Evolutionary conservation across 2,329 filamentous ascomycete species (phyloP).

Genomic region (Juglanconis juglandina): DNA sequence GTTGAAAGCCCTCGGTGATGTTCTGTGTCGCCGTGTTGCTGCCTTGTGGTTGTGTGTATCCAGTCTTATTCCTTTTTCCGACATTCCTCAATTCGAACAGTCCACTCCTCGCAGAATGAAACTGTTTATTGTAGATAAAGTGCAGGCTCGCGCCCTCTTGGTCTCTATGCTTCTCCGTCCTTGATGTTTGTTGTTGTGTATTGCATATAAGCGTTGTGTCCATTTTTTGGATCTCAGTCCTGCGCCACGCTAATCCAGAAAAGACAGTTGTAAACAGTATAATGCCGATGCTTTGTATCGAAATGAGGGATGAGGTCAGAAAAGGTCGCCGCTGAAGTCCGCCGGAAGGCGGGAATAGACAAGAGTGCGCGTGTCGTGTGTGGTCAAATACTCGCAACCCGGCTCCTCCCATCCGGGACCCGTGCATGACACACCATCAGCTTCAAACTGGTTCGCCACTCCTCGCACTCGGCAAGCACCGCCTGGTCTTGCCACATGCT

Average conservation of each 20-base stretch:
- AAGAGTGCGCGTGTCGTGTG: not conserved
- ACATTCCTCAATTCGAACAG: not conserved
- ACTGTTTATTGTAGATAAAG: not conserved
- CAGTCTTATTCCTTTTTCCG: not conserved
- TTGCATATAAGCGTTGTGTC: not conserved
- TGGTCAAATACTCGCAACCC: slow-evolving; percentile 46
- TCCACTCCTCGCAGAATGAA: not conserved
- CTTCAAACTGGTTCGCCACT: slow-evolving; percentile 81
- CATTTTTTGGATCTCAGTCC: not conserved
- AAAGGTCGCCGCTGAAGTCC: not conserved
- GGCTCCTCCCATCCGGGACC: slow-evolving; percentile 58
- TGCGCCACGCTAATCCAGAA: not conserved
- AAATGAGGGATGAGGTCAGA: not conserved
- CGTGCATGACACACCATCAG: slow-evolving; percentile 89
- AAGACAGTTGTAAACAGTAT: not conserved
- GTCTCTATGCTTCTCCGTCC: not conserved
- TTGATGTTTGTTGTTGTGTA: not conserved
- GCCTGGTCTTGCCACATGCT: slow-evolving; percentile 77
- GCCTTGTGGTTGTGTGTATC: not conserved
- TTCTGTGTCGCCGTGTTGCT: not conserved
- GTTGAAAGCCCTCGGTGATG: not conserved
- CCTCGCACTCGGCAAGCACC: slow-evolving; percentile 79
- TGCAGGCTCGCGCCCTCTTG: slow-evolving; percentile 5
- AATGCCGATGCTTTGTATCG: not conserved
- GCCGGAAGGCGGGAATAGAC: no score